Evolutionary conservation across 2,329 filamentous ascomycete genomes (phyloP).

Genomic region (Aspergillus piperis): DNA sequence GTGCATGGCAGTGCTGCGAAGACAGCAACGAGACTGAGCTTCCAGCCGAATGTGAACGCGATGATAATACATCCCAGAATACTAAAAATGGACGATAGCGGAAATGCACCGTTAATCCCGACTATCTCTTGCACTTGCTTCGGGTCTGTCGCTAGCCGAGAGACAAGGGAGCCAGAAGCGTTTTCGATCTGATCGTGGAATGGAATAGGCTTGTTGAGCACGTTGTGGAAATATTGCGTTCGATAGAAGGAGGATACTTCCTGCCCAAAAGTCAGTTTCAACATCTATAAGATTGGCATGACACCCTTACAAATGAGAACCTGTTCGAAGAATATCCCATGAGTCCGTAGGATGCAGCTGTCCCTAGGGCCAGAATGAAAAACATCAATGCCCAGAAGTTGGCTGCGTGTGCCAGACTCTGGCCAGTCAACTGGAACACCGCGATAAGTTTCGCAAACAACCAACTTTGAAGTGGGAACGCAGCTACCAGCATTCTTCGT

Average conservation of each 20-base stretch:
- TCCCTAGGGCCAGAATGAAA: constrained; percentile 54
- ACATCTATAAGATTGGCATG: constrained; percentile 34
- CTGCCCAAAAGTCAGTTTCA: constrained; percentile 21
- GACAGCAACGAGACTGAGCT: constrained; percentile 67
- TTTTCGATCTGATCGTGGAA: constrained; percentile 17
- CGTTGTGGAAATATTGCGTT: constrained; percentile 15
- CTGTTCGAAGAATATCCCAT: constrained; percentile 50
- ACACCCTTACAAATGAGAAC: constrained; percentile 43
- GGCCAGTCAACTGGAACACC: constrained; percentile 48
- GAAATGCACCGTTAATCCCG: constrained; percentile 48
- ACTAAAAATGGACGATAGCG: constrained; percentile 66
- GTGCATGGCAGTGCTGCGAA: constrained; percentile 60
- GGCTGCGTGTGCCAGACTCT: constrained; percentile 42
- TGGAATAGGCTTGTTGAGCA: constrained; percentile 12
- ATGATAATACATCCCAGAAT: constrained; percentile 66
- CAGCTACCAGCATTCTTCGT: constrained; percentile 16
- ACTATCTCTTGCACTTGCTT: constrained; percentile 55
- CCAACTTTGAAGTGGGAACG: constrained; percentile 40
- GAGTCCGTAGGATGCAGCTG: constrained; percentile 47
- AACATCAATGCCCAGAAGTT: constrained; percentile 60
- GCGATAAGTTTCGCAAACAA: constrained; percentile 53
- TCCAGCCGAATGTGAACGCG: constrained; percentile 74
- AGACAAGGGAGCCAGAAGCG: constrained; percentile 14
- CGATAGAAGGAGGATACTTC: constrained; percentile 9
- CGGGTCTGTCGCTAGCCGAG: constrained; percentile 42